Evolutionary conservation across 257 asterid genomes (phyloP).

Genomic region (Penstemon eatonii): DNA sequence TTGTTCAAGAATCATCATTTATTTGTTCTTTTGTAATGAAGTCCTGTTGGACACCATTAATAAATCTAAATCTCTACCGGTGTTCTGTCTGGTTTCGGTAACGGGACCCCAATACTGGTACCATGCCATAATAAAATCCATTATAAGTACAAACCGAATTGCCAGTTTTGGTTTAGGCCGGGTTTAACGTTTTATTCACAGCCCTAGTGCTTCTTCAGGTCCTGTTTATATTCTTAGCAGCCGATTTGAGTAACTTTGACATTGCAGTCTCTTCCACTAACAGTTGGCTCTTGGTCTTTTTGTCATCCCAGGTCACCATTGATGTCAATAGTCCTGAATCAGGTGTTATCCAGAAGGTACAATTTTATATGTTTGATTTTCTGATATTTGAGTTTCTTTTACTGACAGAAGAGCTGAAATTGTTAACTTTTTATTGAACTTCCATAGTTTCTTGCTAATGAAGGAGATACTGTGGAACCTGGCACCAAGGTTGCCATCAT

Average conservation of each 20-base stretch:
- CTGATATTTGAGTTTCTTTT: conserved; percentile 2
- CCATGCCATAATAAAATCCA: too few relatives aligned
- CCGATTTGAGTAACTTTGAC: conserved; percentile 3
- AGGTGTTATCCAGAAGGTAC: conserved; percentile 90
- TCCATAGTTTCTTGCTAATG: conserved; percentile 76
- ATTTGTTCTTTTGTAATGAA: too few relatives aligned
- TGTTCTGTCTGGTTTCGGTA: too few relatives aligned
- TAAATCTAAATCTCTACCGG: too few relatives aligned
- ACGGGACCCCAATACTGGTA: too few relatives aligned
- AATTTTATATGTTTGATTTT: conserved; percentile 9
- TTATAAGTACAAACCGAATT: neutral
- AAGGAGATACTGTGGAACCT: conserved; percentile 96
- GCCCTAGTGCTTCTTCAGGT: conserved; percentile 5
- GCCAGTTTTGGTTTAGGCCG: neutral
- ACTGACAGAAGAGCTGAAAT: conserved; percentile 11
- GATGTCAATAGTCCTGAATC: conserved; percentile 99
- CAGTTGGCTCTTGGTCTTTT: conserved; percentile 25
- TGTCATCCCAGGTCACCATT: conserved; percentile 72
- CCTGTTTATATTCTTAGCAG: neutral
- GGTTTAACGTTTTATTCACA: neutral
- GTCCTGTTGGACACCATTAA: too few relatives aligned
- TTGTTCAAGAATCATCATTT: too few relatives aligned
- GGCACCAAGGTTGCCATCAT: conserved; percentile 87
- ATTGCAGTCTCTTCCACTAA: conserved; percentile 18
- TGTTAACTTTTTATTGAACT: conserved; percentile 20